Evolutionary conservation across 2,329 filamentous ascomycete genomes (phyloP).

Genomic region (Exophiala bonariae): DNA sequence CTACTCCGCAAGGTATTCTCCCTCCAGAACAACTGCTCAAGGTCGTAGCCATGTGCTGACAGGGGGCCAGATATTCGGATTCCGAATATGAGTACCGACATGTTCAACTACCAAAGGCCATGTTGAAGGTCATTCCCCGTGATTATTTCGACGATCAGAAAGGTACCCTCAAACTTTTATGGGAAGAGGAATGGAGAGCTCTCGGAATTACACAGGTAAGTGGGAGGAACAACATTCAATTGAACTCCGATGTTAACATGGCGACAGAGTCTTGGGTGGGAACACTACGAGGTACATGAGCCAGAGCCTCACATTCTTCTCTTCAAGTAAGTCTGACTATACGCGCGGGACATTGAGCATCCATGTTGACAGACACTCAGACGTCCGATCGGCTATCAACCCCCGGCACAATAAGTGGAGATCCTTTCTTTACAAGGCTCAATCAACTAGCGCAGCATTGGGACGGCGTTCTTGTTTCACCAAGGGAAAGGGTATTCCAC

Average conservation of each 20-base stretch:
- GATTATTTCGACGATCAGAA: conserved; percentile 88
- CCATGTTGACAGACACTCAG: conserved; percentile 44
- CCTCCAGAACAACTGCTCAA: neutral
- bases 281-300: conserved; percentile 98
- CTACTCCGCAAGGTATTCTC: conserved; percentile 79
- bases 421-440: conserved; percentile 5
- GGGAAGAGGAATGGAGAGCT: conserved; percentile 98
- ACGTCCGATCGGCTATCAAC: conserved; percentile 81
- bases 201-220: conserved; percentile 94
- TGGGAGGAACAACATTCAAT: neutral
- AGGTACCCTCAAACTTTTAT: conserved; percentile 91
- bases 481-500: conserved; percentile 16
- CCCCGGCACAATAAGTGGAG: conserved; percentile 50
- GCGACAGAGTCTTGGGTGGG: conserved; percentile 89
- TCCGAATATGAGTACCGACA: conserved; percentile 94
- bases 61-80: conserved; percentile 74
- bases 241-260: conserved; percentile 17
- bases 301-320: conserved; percentile 97
- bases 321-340: conserved; percentile 87
- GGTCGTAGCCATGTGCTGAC: conserved; percentile 4
- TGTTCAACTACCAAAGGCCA: conserved; percentile 94
- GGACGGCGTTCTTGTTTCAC: conserved; percentile 23
- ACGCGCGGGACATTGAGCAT: neutral
- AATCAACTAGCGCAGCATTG: conserved; percentile 25
- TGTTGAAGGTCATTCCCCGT: conserved; percentile 95